Evolutionary conservation across 1,284 basidiomycete genomes (phyloP).

Genomic region (Earliella scabrosa): DNA sequence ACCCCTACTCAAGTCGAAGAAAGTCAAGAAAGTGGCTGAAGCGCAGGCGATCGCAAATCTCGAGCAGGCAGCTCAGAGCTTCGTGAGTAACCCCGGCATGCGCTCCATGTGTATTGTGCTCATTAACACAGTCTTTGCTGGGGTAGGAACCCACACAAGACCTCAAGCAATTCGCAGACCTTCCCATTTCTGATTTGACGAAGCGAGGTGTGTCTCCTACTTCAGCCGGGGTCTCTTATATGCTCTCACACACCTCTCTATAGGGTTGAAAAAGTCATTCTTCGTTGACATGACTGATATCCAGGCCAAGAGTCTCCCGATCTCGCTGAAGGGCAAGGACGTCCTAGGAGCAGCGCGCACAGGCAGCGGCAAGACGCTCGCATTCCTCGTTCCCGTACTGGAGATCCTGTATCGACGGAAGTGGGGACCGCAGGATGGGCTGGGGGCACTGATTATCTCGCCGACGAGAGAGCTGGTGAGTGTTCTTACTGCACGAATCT

Average conservation of each 20-base stretch:
- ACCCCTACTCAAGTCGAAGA: slow-evolving; percentile 32
- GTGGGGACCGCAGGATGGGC: slow-evolving; percentile 84
- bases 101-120: too few species aligned
- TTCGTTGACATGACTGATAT: slow-evolving; percentile 92
- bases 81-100: slow-evolving; percentile 49
- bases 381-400: slow-evolving; percentile 82
- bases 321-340: slow-evolving; percentile 66
- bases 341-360: slow-evolving; percentile 82
- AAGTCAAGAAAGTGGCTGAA: slow-evolving; percentile 51
- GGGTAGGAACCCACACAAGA: slow-evolving; percentile 50
- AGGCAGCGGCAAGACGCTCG: slow-evolving; percentile 85
- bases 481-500: slow-evolving; percentile 50
- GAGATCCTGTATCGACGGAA: slow-evolving; percentile 80
- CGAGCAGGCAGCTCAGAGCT: slow-evolving; percentile 57
- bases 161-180: slow-evolving; percentile 63
- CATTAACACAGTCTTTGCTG: slow-evolving; percentile 15
- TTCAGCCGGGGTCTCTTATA: too few species aligned
- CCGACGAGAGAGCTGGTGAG: slow-evolving; percentile 92
- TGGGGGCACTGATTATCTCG: slow-evolving; percentile 93
- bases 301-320: slow-evolving; percentile 66
- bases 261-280: slow-evolving; percentile 84
- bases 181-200: slow-evolving; percentile 72
- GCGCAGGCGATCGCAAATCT: slow-evolving; percentile 62
- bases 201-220: slow-evolving; percentile 79
- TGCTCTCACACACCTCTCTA: slow-evolving; percentile 72